These are phyloP conservation scores for Yueomyces sp. DNA, from an alignment of 1,139 yeast species.

Conservation along the genomic window DNA sequence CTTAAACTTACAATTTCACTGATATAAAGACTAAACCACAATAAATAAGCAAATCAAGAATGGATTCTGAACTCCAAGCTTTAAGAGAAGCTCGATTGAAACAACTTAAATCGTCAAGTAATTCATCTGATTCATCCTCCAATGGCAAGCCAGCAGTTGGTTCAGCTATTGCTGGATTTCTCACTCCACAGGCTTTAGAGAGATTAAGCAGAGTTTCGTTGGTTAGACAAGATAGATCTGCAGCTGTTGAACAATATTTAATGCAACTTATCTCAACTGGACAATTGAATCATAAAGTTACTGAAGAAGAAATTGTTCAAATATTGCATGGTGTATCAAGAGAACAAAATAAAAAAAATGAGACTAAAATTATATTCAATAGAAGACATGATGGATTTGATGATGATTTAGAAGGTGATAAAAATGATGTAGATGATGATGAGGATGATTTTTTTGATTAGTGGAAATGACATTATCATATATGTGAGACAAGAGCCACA, in stretches of 20 bases:
- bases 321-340: conserved; percentile 73
- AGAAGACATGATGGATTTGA: conserved; percentile 27
- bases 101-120: conserved; percentile 52
- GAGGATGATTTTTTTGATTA: conserved; percentile 34
- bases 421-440: conserved; percentile 14
- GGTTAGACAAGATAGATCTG: conserved; percentile 85
- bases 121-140: conserved; percentile 10
- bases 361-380: conserved; percentile 47
- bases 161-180: conserved; percentile 43
- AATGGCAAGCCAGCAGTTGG: conserved; percentile 9
- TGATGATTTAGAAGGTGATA: conserved; percentile 19
- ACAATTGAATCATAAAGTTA: conserved; percentile 55
- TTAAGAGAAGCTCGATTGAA: conserved; percentile 79
- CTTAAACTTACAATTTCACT: too few species aligned
- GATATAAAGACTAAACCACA: too few species aligned
- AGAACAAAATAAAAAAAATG: conserved; percentile 52
- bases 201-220: conserved; percentile 75
- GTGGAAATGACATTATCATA: not conserved
- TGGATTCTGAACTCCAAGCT: conserved; percentile 74
- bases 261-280: conserved; percentile 69
- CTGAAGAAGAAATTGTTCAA: conserved; percentile 71
- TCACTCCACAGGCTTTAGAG: conserved; percentile 78
- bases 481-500: too few species aligned
- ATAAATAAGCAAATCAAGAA: conserved; percentile 1
- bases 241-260: conserved; percentile 76